Evolutionary conservation across 2,329 filamentous ascomycete species (phyloP), one percentile per base, ranked within the genome.

Genomic region (Xylariaceae sp.): DNA sequence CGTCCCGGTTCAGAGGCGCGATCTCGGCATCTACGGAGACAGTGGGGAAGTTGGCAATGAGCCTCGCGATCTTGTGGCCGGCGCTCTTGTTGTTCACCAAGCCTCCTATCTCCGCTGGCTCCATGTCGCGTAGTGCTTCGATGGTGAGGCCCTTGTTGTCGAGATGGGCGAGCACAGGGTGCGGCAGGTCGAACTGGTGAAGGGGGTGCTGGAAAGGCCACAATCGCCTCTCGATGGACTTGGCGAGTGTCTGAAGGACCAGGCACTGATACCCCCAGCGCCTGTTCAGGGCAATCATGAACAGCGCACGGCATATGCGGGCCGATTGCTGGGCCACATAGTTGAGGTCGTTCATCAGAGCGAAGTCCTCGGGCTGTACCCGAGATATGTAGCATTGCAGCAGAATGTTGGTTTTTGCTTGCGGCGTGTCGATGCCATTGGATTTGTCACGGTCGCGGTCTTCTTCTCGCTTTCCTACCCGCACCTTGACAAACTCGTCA

Each of bases 241-340:
- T 97, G 62, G 89, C 94, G 48, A 98, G 71, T 1, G 88, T 94
- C 30, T 98, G 68, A 21, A 98, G 68, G 1, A 97, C 88, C 27
- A 94, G 72, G 50, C 94, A 98, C 61, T 97, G 88, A 53, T 95
- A 85, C 1, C 94, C 92, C 92, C 92, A 98, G 50, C 88, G 78
- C 43, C 92, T 76, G 61, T 97, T 97, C 36, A 98, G 69, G 1
- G 92, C 90, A 53, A 98, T 90, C 88, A 97, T 95, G 63, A 98
- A 98, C 12, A 98, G 66, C 2, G 94, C 88, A 46, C 94, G 76
- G 56, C 89, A 96, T 41, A 98, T 98, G 61, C 92, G 83, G 1
- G 88, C 87, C 9, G 92, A 84, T 60, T 98, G 95, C 59, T 98
- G 92, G 2, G 92, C 88, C 30, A 98, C 87, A 56, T 98, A 98